A percentile compares a stretch with the other conserved stretches of the same genome.
Evolutionary conservation across 2,329 filamentous ascomycete genomes (phyloP).

Genomic region (Colletotrichum melonis): DNA sequence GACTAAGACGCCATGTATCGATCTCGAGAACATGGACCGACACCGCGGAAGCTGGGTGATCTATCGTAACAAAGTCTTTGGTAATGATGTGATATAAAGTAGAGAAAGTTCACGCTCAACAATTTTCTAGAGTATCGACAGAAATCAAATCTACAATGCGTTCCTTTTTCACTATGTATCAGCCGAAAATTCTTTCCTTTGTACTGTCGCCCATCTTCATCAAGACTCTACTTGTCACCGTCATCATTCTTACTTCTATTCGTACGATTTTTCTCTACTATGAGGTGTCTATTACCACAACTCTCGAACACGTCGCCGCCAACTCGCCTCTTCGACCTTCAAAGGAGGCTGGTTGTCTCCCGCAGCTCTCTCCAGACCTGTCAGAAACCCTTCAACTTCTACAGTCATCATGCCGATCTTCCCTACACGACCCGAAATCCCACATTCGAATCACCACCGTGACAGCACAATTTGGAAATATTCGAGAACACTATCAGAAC

Average conservation of each 20-base stretch:
- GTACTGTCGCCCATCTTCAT: not conserved
- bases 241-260: not conserved
- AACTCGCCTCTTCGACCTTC: not conserved
- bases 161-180: not conserved
- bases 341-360: not conserved
- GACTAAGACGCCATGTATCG: not conserved
- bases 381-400: not conserved
- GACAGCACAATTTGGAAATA: constrained; percentile 26
- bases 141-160: not conserved
- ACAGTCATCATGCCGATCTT: not conserved
- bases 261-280: not conserved
- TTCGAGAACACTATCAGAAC: constrained; percentile 26
- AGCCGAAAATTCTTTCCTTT: not conserved
- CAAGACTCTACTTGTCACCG: not conserved
- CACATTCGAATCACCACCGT: constrained; percentile 16
- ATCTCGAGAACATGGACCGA: accelerated
- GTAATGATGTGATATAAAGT: not conserved
- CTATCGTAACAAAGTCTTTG: not conserved
- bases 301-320: not conserved
- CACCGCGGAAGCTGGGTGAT: too few relatives aligned
- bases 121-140: not conserved
- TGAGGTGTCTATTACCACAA: not conserved
- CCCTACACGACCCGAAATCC: not conserved
- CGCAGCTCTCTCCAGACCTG: not conserved
- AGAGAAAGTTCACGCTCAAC: not conserved